phyloP scores from a whole-genome alignment of 2,329 filamentous ascomycete species.

The Microsporum canis region DNA sequence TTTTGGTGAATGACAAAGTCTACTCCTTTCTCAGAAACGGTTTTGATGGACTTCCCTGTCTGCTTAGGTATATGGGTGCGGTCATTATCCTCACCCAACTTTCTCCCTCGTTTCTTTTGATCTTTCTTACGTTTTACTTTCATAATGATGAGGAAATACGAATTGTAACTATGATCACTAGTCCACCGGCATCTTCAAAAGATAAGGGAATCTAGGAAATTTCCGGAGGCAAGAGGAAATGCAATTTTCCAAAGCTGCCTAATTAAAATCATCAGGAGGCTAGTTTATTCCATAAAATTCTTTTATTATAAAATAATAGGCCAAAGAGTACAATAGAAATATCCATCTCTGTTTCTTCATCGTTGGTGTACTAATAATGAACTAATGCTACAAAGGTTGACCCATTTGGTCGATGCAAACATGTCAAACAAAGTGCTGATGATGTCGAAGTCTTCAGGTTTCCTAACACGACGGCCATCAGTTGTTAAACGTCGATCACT shows the following conservation, averaged over 20 bases:
- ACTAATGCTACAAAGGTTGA: not conserved
- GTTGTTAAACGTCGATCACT: not conserved
- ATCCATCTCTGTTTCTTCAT: no score
- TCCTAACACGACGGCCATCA: not conserved
- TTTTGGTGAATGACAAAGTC: not conserved
- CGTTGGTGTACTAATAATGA: no score
- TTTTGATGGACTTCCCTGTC: not conserved
- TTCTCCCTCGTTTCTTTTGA: not conserved
- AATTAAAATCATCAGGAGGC: no score
- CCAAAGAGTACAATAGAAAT: no score
- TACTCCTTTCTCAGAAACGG: not conserved
- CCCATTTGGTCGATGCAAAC: slow-evolving; percentile 22
- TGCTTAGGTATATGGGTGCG: not conserved
- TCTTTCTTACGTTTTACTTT: not conserved
- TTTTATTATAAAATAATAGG: no score
- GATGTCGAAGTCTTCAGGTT: slow-evolving; percentile 25
- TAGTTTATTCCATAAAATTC: not conserved
- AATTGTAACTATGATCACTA: not conserved
- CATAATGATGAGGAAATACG: slow-evolving; percentile 2
- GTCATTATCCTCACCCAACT: not conserved
- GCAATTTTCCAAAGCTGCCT: not conserved
- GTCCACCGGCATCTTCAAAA: not conserved
- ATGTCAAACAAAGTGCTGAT: slow-evolving; percentile 26
- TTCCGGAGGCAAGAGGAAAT: not conserved
- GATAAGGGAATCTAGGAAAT: not conserved